A percentile compares a stretch with the other conserved stretches of the same genome.
Conservation (phyloP, 805 yeast species). For the Candida pini region DNA sequence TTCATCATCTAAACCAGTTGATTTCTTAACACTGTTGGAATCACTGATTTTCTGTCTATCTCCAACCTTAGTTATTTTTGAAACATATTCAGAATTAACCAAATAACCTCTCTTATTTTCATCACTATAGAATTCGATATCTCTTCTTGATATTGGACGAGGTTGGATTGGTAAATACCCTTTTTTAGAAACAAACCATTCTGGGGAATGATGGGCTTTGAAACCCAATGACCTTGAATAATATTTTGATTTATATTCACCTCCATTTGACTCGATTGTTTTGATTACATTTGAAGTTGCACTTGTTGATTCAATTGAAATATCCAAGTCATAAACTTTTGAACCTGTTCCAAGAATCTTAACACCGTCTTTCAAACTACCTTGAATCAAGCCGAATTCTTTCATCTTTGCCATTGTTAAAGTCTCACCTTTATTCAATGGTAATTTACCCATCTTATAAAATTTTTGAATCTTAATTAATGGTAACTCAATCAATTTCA, state of each 20-base stretch:
- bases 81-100: constrained; percentile 31
- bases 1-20: constrained; percentile 19
- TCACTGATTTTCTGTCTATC: constrained; percentile 3
- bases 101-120: constrained; percentile 74
- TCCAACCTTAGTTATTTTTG: constrained; percentile 21
- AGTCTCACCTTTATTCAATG: constrained; percentile 51
- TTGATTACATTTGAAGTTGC: constrained; percentile 73
- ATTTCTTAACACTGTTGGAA: constrained; percentile 6
- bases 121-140: constrained; percentile 71
- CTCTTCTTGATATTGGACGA: constrained; percentile 78
- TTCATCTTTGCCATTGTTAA: constrained; percentile 75
- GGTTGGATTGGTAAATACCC: constrained; percentile 83
- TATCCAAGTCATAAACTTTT: constrained; percentile 45
- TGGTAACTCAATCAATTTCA: constrained; percentile 52
- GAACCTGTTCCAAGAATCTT: constrained; percentile 69
- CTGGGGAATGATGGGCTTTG: constrained; percentile 73
- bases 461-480: constrained; percentile 66
- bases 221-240: constrained; percentile 57
- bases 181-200: constrained; percentile 56
- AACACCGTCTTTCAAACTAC: constrained; percentile 73
- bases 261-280: constrained; percentile 67
- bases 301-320: constrained; percentile 74
- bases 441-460: constrained; percentile 60
- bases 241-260: constrained; percentile 68
- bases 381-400: constrained; percentile 65